phyloP scores from a whole-genome alignment of 83 land plant species.

The Picea abies region DNA sequence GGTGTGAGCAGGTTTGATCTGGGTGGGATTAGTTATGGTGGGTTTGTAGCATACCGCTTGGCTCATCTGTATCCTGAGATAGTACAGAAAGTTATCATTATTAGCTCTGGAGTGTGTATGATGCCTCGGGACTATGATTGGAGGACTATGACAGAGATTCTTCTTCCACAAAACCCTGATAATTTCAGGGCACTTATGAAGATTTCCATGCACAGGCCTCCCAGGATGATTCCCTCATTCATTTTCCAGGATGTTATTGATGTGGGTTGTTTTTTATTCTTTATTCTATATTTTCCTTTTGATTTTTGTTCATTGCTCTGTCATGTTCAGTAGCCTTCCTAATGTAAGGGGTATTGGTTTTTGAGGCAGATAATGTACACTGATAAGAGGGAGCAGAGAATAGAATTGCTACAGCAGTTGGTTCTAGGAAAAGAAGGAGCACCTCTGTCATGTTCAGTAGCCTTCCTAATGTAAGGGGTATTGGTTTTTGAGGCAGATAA shows the following conservation, averaged over 20 bases:
- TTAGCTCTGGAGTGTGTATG: conserved; percentile 66
- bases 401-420: not conserved
- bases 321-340: conserved; percentile 3
- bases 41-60: conserved; percentile 66
- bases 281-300: not conserved
- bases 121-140: conserved; percentile 48
- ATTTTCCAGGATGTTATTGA: conserved; percentile 55
- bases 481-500: conserved; percentile 4
- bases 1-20: conserved; percentile 22
- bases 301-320: not conserved
- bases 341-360: not conserved
- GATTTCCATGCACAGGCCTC: conserved; percentile 38
- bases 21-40: conserved; percentile 75
- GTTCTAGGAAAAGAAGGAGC: not conserved
- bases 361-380: conserved; percentile 11
- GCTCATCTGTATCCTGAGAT: conserved; percentile 53
- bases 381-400: conserved; percentile 5
- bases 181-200: conserved; percentile 32
- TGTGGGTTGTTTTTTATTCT: conserved; percentile 25
- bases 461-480: not conserved
- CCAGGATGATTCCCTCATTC: conserved; percentile 36
- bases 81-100: conserved; percentile 58
- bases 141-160: conserved; percentile 35
- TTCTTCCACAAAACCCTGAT: conserved; percentile 56
- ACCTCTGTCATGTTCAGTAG: no score